Base-by-base conservation (phyloP, 768 basidiomycete species). In the Leucosporidium scottii region DNA sequence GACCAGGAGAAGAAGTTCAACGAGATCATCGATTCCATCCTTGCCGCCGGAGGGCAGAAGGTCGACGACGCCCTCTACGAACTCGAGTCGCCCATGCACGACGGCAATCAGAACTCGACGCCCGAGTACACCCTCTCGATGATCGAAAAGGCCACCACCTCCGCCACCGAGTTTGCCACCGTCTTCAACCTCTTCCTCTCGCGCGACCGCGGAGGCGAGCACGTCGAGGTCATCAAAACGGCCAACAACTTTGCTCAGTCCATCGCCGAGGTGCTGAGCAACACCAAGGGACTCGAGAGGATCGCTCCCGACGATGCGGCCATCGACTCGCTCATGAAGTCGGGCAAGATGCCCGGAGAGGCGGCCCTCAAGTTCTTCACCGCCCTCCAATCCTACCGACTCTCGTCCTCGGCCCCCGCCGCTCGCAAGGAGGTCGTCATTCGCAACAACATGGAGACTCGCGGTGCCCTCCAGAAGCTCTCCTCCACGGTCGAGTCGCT, bases 1-100 rank as follows among this genome's bases (percentile, higher is more conserved):
- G 96, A 99, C 76, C 89, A 94, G 77, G 85, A 93, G 77, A 98
- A 98, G 83, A 94, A 98, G 80, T 82, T 99, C 72, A 98, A 99
- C 79, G 85, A 91, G 74, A 93, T 99, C 76, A 98, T 99, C 75
- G 94, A 99, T 79, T 98, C 94, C 0, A 97, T 98, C 76, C 81
- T 99, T 27, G 91, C 96, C 77, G 90, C 91, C 5, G 97, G 94
- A 78, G 88, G 96, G 36, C 89, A 93, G 73, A 98, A 98, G 79
- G 88, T 99, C 30, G 96, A 99, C 73, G 93, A 98, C 75, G 85
- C 91, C 8, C 90, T 98, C 74, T 99, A 98, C 79, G 96, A 98
- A 78, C 84, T 99, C 51, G 94, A 99, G 78, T 96, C 96, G 5
- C 91, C 92, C 3, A 88, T 90, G 50, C 90, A 92, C 75, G 88